These are phyloP conservation scores for Hymenoscyphus scutula DNA, from an alignment of 2,329 filamentous ascomycete species.

Conservation along the genomic window DNA sequence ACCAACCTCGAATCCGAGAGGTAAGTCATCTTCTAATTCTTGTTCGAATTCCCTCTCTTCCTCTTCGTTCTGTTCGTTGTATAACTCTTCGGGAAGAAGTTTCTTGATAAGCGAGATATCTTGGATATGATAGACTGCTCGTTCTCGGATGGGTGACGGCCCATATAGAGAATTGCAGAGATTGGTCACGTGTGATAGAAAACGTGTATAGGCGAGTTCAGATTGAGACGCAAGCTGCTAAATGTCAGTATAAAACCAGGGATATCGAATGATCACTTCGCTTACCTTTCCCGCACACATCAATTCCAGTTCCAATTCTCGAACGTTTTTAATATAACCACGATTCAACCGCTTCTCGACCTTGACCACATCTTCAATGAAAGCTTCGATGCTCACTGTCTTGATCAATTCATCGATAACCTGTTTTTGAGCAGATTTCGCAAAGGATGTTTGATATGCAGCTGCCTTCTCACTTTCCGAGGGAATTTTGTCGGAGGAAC, in stretches of 20 bases:
- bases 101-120: constrained; percentile 25
- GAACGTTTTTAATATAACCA: constrained; percentile 21
- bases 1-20: constrained; percentile 6
- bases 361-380: constrained; percentile 25
- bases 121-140: constrained; percentile 22
- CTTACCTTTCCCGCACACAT: constrained; percentile 29
- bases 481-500: constrained; percentile 4
- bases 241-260: not conserved
- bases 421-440: constrained; percentile 18
- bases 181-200: constrained; percentile 21
- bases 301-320: constrained; percentile 28
- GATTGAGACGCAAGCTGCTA: constrained; percentile 25
- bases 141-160: constrained; percentile 2
- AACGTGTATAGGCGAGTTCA: constrained; percentile 20
- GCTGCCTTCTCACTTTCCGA: constrained; percentile 8
- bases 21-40: constrained; percentile 14
- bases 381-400: constrained; percentile 21
- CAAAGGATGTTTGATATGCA: constrained; percentile 21
- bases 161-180: constrained; percentile 26
- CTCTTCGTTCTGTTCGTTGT: constrained; percentile 15
- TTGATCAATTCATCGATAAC: constrained; percentile 29
- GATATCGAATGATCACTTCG: not conserved
- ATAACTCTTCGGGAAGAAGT: constrained; percentile 25
- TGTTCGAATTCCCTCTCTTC: constrained; percentile 9
- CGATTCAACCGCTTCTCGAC: constrained; percentile 22